Conservation (phyloP, 805 yeast species). For the Middelhovenomyces tepae region DNA sequence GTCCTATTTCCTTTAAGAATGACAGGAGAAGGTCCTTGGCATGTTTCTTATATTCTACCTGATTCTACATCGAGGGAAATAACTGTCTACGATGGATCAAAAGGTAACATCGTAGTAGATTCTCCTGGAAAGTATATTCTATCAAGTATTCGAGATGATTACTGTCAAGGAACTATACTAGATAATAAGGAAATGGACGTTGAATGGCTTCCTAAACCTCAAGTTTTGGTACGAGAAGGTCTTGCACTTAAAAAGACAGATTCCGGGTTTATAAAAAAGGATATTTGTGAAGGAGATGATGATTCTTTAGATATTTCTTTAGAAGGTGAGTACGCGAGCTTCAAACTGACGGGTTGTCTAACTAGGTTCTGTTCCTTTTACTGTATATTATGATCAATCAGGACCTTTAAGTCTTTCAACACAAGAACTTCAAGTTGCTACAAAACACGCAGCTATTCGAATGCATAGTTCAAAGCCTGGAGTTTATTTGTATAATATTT, state of each 20-base stretch:
- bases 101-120: too few species aligned
- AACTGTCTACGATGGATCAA: constrained; percentile 7
- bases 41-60: constrained; percentile 23
- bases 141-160: constrained; percentile 38
- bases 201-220: constrained; percentile 39
- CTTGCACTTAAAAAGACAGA: constrained; percentile 17
- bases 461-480: constrained; percentile 45
- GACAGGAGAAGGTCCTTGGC: constrained; percentile 50
- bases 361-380: constrained; percentile 46
- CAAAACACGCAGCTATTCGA: constrained; percentile 41
- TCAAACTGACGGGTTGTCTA: constrained; percentile 1
- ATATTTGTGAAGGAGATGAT: constrained; percentile 42
- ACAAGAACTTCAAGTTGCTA: constrained; percentile 39
- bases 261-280: constrained; percentile 26
- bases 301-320: constrained; percentile 43
- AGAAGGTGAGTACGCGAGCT: constrained; percentile 31
- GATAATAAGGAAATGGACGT: constrained; percentile 33
- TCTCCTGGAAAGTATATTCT: constrained; percentile 43
- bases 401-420: constrained; percentile 14
- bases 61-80: too few species aligned
- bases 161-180: constrained; percentile 41
- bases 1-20: constrained; percentile 52
- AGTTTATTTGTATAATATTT: constrained; percentile 49
- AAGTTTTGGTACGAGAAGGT: constrained; percentile 31
- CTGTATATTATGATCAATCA: constrained; percentile 46